These are phyloP conservation scores for Ochromonas danica DNA, from an alignment of 108 stramenopile genomes.

Conservation along the genomic window DNA sequence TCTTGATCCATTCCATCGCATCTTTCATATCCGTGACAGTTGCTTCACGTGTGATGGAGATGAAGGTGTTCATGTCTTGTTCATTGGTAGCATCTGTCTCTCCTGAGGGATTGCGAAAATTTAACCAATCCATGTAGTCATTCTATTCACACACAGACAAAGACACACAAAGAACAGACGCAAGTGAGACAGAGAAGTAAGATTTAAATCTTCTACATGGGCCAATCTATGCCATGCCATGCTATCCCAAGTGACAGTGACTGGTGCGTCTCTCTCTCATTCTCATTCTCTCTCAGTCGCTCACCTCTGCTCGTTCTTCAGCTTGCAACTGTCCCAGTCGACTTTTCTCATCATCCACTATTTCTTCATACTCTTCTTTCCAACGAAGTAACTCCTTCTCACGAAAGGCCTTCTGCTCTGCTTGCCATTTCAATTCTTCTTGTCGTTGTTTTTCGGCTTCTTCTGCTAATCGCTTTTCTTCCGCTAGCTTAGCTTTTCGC, in stretches of 20 bases:
- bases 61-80: conserved; percentile 30
- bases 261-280: no score
- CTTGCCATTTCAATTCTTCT: neutral
- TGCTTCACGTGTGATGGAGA: neutral
- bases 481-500: conserved; percentile 29
- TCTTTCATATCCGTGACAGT: neutral
- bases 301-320: conserved; percentile 24
- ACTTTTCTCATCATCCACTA: conserved; percentile 9
- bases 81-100: conserved; percentile 15
- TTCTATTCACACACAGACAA: neutral
- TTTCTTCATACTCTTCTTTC: neutral
- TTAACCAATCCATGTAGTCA: neutral
- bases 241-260: no score
- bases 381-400: conserved; percentile 8
- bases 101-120: neutral
- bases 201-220: no score
- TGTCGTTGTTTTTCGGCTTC: conserved; percentile 18
- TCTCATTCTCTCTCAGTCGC: neutral
- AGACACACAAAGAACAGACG: neutral
- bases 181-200: no score
- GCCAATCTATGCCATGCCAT: no score
- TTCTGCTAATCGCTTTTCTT: conserved; percentile 30
- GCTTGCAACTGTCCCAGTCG: neutral
- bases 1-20: neutral
- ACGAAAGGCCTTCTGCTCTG: conserved; percentile 8